Conservation (phyloP, 164 flowering plant genomes). For the Aristolochia contorta region DNA sequence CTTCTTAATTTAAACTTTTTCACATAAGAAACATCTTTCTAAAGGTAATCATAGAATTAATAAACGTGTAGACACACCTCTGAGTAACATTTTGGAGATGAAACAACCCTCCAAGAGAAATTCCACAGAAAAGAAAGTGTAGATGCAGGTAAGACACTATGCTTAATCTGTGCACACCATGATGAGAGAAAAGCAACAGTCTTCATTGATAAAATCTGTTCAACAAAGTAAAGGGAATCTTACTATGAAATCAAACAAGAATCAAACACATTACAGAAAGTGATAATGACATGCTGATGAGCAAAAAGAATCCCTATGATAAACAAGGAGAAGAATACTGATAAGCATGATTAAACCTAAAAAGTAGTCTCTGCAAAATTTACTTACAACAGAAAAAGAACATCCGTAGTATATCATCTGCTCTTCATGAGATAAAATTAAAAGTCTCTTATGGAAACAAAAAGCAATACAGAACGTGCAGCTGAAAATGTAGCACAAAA, state of each 20-base stretch:
- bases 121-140: constrained; percentile 51
- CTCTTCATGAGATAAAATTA: too few relatives aligned
- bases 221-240: constrained; percentile 5
- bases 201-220: constrained; percentile 55
- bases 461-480: too few relatives aligned
- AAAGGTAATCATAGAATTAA: too few relatives aligned
- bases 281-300: too few relatives aligned
- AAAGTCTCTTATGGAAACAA: too few relatives aligned
- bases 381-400: not conserved
- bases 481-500: too few relatives aligned
- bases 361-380: too few relatives aligned
- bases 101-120: constrained; percentile 45
- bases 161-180: constrained; percentile 40
- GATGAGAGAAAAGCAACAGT: constrained; percentile 44
- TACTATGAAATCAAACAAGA: not conserved
- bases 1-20: too few relatives aligned
- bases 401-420: not conserved
- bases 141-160: constrained; percentile 17
- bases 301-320: too few relatives aligned
- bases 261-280: too few relatives aligned
- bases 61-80: constrained; percentile 38
- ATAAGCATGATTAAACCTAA: not conserved
- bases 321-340: too few relatives aligned
- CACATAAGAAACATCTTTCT: too few relatives aligned
- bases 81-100: constrained; percentile 33